Percentiles rank a stretch among this genome's conserved stretches.
phyloP scores from a whole-genome alignment of 768 basidiomycete genomes.

The Mycena amicta region DNA sequence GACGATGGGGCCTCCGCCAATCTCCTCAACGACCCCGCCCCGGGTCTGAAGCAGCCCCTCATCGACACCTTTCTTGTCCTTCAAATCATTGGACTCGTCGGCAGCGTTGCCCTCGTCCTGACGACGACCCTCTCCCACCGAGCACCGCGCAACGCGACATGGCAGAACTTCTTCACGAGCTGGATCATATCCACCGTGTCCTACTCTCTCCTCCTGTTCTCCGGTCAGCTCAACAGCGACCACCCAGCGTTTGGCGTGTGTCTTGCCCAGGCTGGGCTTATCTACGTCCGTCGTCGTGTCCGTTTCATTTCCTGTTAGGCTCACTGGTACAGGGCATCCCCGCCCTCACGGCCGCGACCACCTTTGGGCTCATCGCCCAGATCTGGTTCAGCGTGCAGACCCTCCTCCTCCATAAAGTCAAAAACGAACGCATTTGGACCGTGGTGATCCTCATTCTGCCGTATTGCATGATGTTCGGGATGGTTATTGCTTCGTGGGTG shows the following conservation, averaged over 20 bases:
- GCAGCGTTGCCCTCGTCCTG: conserved; percentile 24
- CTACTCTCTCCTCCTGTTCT: conserved; percentile 30
- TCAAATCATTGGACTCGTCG: conserved; percentile 29
- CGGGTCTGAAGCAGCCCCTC: conserved; percentile 2
- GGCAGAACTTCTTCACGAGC: conserved; percentile 33
- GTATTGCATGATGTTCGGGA: conserved; percentile 21
- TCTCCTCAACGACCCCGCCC: background rate
- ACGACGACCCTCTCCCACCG: conserved; percentile 24
- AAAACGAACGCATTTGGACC: conserved; percentile 16
- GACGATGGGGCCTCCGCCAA: conserved; percentile 8
- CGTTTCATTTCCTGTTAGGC: background rate
- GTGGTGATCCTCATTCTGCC: conserved; percentile 23
- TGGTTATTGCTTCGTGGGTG: conserved; percentile 24
- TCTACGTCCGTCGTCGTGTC: conserved; percentile 26
- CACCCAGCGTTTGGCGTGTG: conserved; percentile 27
- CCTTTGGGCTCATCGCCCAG: conserved; percentile 27
- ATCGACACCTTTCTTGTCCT: conserved; percentile 27
- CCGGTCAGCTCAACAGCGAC: conserved; percentile 17
- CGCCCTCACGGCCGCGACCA: conserved; percentile 24
- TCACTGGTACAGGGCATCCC: conserved; percentile 17
- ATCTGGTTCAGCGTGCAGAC: conserved; percentile 27
- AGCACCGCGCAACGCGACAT: conserved; percentile 29
- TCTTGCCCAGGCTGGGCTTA: conserved; percentile 27
- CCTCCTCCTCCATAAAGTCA: conserved; percentile 10
- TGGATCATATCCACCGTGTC: conserved; percentile 34